phyloP scores from a whole-genome alignment of 2,329 filamentous ascomycete genomes.

The Phyllosticta citribraziliensis region DNA sequence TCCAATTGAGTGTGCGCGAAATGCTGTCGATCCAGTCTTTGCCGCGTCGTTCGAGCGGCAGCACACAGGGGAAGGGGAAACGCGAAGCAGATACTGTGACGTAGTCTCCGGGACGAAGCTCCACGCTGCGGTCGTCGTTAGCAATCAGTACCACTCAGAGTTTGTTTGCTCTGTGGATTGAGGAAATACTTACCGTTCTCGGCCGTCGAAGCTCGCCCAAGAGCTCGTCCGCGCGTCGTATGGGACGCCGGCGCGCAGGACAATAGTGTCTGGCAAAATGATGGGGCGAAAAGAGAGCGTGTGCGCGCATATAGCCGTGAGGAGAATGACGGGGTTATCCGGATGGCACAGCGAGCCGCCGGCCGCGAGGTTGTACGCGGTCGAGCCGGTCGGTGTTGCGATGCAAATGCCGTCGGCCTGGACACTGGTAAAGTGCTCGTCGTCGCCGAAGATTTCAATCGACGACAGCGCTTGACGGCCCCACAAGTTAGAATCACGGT shows the following conservation, averaged over 20 bases:
- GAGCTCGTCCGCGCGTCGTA: slow-evolving; percentile 81
- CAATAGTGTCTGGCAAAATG: slow-evolving; percentile 91
- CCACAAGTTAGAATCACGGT: neutral
- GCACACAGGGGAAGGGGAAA: slow-evolving; percentile 70
- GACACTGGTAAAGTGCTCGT: slow-evolving; percentile 89
- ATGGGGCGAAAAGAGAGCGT: slow-evolving; percentile 94
- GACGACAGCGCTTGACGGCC: slow-evolving; percentile 64
- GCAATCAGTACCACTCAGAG: neutral
- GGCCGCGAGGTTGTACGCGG: slow-evolving; percentile 89
- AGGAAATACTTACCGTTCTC: slow-evolving; percentile 52
- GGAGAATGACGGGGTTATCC: slow-evolving; percentile 90
- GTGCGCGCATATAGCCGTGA: slow-evolving; percentile 90
- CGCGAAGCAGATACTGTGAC: slow-evolving; percentile 73
- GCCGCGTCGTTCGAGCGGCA: slow-evolving; percentile 56
- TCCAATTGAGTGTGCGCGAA: slow-evolving; percentile 70
- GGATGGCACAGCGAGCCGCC: slow-evolving; percentile 94
- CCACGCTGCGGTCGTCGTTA: slow-evolving; percentile 34
- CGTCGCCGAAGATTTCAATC: slow-evolving; percentile 86
- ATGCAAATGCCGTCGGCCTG: slow-evolving; percentile 90
- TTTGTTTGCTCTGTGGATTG: neutral
- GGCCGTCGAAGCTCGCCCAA: slow-evolving; percentile 97
- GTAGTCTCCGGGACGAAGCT: slow-evolving; percentile 69
- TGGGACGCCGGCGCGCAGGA: slow-evolving; percentile 85
- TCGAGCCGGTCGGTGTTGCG: slow-evolving; percentile 87
- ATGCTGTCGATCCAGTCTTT: slow-evolving; percentile 81